Conservation (phyloP, 2,329 filamentous ascomycete species). For the Colletotrichum incanum region DNA sequence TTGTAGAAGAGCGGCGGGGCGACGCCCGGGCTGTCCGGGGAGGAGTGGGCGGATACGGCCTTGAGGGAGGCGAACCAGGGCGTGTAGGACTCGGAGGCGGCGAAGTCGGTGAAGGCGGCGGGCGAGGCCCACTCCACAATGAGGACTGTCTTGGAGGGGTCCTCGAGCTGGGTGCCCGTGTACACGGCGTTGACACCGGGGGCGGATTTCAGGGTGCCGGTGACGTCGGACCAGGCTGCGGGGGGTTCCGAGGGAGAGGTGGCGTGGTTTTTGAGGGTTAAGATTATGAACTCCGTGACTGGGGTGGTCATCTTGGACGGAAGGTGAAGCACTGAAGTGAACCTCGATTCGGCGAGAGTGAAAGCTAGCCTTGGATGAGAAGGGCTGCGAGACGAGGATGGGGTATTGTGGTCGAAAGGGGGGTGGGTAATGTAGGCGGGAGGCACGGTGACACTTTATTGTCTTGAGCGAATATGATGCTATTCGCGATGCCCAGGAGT, state of each 20-base stretch:
- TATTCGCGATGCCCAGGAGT: conserved; percentile 8
- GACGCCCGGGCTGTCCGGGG: conserved; percentile 30
- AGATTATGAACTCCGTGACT: conserved; percentile 43
- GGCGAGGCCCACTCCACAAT: conserved; percentile 54
- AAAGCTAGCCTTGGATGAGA: background rate
- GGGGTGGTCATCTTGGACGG: conserved; percentile 17
- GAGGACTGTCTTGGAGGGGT: conserved; percentile 52
- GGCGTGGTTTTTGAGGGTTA: conserved; percentile 36
- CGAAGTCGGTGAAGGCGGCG: conserved; percentile 56
- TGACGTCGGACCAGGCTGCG: conserved; percentile 37
- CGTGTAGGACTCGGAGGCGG: conserved; percentile 57
- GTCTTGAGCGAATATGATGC: conserved; percentile 9
- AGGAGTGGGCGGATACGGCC: conserved; percentile 47
- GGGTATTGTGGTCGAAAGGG: background rate
- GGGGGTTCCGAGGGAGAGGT: conserved; percentile 24
- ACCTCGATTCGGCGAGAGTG: background rate
- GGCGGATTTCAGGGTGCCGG: conserved; percentile 43
- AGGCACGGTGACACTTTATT: background rate
- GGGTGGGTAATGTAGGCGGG: background rate
- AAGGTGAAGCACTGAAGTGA: background rate
- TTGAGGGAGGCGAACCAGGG: conserved; percentile 57
- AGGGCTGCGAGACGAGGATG: too few species aligned
- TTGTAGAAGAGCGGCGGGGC: conserved; percentile 46
- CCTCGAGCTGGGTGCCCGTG: conserved; percentile 54
- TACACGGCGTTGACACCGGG: conserved; percentile 54